Evolutionary conservation across 495 filamentous ascomycete species (phyloP).

Genomic region (Neurospora sp.): DNA sequence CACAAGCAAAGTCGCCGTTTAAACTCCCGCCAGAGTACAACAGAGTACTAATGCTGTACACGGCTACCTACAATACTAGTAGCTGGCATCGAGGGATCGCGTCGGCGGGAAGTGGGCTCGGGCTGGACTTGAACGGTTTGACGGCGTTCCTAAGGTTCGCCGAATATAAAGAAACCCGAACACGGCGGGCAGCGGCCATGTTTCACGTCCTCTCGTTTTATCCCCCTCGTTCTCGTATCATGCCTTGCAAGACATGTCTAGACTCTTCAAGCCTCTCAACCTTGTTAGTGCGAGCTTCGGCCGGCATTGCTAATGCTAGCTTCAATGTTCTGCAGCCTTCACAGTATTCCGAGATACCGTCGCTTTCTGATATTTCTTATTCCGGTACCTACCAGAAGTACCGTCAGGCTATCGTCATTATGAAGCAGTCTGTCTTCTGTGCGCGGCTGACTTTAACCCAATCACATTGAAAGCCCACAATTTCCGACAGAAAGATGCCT

Average conservation of each 20-base stretch:
- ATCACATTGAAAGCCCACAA: neutral
- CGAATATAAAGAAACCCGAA: neutral
- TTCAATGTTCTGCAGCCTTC: neutral
- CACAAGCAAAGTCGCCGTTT: neutral
- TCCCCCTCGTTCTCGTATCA: neutral
- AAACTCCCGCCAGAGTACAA: neutral
- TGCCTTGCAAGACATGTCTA: neutral
- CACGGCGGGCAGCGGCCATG: neutral
- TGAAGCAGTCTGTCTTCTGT: neutral
- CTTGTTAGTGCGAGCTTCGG: no score
- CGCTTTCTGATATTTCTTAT: neutral
- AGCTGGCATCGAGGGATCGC: neutral
- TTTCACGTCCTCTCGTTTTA: neutral
- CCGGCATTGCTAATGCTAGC: neutral
- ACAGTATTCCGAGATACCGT: neutral
- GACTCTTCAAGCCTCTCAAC: neutral
- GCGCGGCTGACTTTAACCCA: neutral
- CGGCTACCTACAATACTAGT: neutral
- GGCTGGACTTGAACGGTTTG: neutral
- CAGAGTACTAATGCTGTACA: neutral
- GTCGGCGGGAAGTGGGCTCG: neutral
- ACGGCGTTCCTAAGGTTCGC: neutral
- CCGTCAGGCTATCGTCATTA: neutral
- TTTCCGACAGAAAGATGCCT: neutral
- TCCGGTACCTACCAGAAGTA: neutral